These are phyloP conservation scores for Brasenia schreberi DNA, from an alignment of 164 flowering plant species.

Conservation along the genomic window DNA sequence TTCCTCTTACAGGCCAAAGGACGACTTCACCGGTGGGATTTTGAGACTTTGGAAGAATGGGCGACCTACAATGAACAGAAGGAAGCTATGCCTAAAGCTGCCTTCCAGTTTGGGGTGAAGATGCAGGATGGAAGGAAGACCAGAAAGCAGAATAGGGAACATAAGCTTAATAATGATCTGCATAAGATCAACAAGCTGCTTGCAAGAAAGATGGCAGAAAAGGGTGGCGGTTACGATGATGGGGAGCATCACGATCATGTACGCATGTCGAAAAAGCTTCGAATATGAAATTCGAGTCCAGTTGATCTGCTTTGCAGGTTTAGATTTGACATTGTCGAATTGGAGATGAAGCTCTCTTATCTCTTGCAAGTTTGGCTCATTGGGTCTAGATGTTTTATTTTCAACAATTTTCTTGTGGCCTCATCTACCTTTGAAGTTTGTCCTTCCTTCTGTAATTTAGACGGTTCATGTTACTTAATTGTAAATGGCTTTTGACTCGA, in stretches of 20 bases:
- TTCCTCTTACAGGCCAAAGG: slow-evolving; percentile 67
- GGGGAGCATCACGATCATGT: slow-evolving; percentile 45
- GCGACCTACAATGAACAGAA: slow-evolving; percentile 93
- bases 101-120: slow-evolving; percentile 98
- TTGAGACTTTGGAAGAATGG: slow-evolving; percentile 98
- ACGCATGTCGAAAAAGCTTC: slow-evolving; percentile 62
- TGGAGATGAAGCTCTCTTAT: too few species aligned
- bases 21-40: slow-evolving; percentile 96
- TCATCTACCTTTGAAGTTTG: too few species aligned
- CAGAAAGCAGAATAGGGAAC: slow-evolving; percentile 89
- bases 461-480: too few species aligned
- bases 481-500: too few species aligned
- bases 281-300: slow-evolving; percentile 23
- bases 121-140: slow-evolving; percentile 99
- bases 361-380: too few species aligned
- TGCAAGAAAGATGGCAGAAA: slow-evolving; percentile 70
- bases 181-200: slow-evolving; percentile 88
- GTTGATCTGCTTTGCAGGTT: neutral
- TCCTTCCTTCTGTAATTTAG: too few species aligned
- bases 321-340: too few species aligned
- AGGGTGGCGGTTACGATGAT: slow-evolving; percentile 35
- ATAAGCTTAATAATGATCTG: slow-evolving; percentile 81
- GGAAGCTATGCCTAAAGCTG: slow-evolving; percentile 99
- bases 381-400: too few species aligned
- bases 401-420: too few species aligned